A percentile compares a stretch with the other conserved stretches of the same genome.
Evolutionary conservation across 2,329 filamentous ascomycete genomes (phyloP).

Genomic region (Aphanocladium album): DNA sequence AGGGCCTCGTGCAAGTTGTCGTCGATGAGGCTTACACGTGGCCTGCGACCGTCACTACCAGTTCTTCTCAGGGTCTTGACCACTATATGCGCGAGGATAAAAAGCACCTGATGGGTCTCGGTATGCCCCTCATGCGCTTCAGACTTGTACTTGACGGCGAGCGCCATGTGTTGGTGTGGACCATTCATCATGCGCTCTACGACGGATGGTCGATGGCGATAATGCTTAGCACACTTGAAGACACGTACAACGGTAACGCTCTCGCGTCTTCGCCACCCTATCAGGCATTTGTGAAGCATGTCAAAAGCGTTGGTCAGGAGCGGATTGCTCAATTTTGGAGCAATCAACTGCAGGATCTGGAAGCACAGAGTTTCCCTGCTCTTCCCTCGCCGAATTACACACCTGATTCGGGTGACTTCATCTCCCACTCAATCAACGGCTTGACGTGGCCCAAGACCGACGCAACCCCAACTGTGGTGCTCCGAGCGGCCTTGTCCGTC

Average conservation of each 20-base stretch:
- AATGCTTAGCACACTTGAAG: slow-evolving; percentile 15
- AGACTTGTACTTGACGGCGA: slow-evolving; percentile 4
- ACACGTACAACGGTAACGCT: slow-evolving; percentile 16
- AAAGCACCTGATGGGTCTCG: slow-evolving; percentile 14
- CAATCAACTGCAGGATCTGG: background rate
- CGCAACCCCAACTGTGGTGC: slow-evolving; percentile 19
- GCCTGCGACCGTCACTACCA: background rate
- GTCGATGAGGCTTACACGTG: background rate
- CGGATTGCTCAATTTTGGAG: background rate
- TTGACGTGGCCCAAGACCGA: background rate
- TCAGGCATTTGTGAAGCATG: slow-evolving; percentile 37
- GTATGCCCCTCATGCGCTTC: slow-evolving; percentile 14
- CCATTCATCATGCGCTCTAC: slow-evolving; percentile 40
- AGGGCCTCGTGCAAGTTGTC: slow-evolving; percentile 1
- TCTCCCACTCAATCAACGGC: background rate
- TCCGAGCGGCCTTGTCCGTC: slow-evolving; percentile 26
- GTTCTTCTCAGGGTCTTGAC: background rate
- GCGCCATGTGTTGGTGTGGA: slow-evolving; percentile 14
- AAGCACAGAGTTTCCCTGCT: background rate
- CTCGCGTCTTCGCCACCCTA: slow-evolving; percentile 26
- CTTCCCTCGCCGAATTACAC: background rate
- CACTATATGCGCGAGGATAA: background rate
- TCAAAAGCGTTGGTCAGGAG: background rate
- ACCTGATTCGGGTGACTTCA: slow-evolving; percentile 10
- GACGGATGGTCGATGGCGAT: slow-evolving; percentile 49